These are phyloP conservation scores for Platismatia glauca DNA, from an alignment of 495 filamentous ascomycete genomes.

Conservation along the genomic window DNA sequence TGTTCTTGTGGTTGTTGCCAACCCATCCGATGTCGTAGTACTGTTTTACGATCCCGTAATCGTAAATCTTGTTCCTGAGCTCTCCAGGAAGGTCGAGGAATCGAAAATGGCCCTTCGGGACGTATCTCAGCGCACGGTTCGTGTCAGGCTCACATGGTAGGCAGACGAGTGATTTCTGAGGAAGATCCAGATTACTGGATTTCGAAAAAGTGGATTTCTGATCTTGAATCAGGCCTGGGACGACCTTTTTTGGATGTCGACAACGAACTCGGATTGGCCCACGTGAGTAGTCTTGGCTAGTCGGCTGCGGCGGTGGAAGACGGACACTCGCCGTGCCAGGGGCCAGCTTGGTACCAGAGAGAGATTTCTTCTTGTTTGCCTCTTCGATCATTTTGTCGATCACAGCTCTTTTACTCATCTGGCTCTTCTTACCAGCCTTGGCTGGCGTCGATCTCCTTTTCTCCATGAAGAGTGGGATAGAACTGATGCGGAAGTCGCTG, in stretches of 20 bases:
- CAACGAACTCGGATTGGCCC: not conserved
- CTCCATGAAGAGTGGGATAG: not conserved
- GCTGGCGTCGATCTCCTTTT: not conserved
- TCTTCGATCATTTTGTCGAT: conserved; percentile 13
- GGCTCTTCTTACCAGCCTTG: not conserved
- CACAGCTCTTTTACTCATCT: conserved; percentile 1
- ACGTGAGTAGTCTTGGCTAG: not conserved
- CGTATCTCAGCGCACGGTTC: conserved; percentile 10
- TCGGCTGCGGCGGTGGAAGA: conserved; percentile 1
- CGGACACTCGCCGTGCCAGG: not conserved
- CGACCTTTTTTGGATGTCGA: not conserved
- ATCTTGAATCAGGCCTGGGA: conserved; percentile 2
- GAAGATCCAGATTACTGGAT: not conserved
- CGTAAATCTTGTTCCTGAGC: conserved; percentile 22
- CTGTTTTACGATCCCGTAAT: conserved; percentile 10
- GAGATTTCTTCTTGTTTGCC: not conserved
- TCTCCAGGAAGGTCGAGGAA: conserved; percentile 23
- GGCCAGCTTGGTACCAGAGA: not conserved
- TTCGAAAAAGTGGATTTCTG: not conserved
- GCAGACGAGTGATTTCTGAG: conserved; percentile 3
- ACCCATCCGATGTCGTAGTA: conserved; percentile 20
- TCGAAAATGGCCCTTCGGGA: conserved; percentile 6
- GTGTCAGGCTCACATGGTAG: conserved; percentile 7
- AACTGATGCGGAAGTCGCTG: not conserved
- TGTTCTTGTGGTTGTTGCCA: conserved; percentile 11